Evolutionary conservation across 1,284 basidiomycete genomes (phyloP).

Genomic region (Takashimella tepidaria): DNA sequence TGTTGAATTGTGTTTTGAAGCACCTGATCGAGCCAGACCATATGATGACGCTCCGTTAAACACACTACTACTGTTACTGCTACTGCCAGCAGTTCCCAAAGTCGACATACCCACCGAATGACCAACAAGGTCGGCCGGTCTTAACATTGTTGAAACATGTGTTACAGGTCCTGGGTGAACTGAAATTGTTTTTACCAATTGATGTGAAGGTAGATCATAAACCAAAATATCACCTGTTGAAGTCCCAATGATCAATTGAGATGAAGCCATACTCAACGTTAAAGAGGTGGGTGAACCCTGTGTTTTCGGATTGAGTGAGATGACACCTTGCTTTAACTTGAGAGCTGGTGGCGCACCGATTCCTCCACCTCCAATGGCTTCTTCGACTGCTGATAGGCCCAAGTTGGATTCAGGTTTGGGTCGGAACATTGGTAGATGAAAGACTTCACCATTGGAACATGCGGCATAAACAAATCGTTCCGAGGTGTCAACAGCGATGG

Average conservation of each 20-base stretch:
- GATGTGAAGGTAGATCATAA: constrained; percentile 84
- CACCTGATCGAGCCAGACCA: no score
- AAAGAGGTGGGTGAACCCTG: background rate
- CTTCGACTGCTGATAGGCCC: constrained; percentile 44
- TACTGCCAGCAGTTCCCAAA: constrained; percentile 42
- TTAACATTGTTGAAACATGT: constrained; percentile 66
- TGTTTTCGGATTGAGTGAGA: constrained; percentile 9
- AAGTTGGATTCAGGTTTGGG: constrained; percentile 53
- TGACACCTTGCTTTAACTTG: constrained; percentile 52
- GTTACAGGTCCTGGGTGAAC: constrained; percentile 67
- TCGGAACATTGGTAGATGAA: constrained; percentile 70
- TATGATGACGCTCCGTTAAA: constrained; percentile 4
- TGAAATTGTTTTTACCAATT: constrained; percentile 72
- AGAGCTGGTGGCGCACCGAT: constrained; percentile 57
- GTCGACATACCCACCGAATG: constrained; percentile 11
- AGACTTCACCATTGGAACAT: constrained; percentile 63
- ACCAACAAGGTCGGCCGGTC: constrained; percentile 75
- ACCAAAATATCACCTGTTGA: constrained; percentile 67
- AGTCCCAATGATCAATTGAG: constrained; percentile 71
- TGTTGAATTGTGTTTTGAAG: no score
- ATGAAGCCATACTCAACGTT: constrained; percentile 58
- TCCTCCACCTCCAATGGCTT: constrained; percentile 72
- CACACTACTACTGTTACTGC: constrained; percentile 37
- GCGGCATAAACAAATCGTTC: constrained; percentile 86
- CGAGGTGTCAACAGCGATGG: constrained; percentile 69